Evolutionary conservation across 2,329 filamentous ascomycete genomes (phyloP), one percentile per base, ranked within the genome.

Genomic region (Ophiostoma ulmi): DNA sequence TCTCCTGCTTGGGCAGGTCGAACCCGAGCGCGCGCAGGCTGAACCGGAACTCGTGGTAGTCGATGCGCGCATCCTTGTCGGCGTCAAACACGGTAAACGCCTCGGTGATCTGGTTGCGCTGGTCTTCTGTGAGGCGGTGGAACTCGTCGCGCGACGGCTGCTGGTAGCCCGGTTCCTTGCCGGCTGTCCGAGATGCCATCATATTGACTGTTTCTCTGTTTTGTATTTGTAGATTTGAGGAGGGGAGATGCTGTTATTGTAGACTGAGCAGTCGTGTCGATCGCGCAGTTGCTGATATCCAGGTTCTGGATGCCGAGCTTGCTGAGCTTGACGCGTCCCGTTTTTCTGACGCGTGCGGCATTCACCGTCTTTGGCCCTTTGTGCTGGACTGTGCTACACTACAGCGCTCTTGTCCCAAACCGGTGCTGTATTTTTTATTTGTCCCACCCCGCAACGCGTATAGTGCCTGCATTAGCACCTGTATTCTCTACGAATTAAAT

Each of bases 41-140:
- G 81, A 98, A 95, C 80, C 95, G 94, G 79, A 98, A 92, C 82
- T 99, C 95, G 82, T 98, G 95, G 84, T 97, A 98, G 83, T 98
- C 94, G 78, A 99, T 92, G 80, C 91, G 89, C 66, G 90, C 87
- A 82, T 98, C 94, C 79, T 96, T 94, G 84, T 98, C 94, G 77
- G 97, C 91, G 80, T 98, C 95, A 85, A 99, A 98, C 74, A 98
- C 89, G 73, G 90, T 90, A 81, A 98, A 98, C 91, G 67, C 67
- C 84, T 97, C 94, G 78, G 92, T 92, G 74, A 97, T 94, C 80
- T 97, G 94, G 77, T 96, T 92, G 74, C 91, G 87, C 79, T 97
- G 94, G 80, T 97, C 94, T 77, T 97, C 94, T 26, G 88, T 90
- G 75, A 98, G 72, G 55, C 78, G 79, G 70, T 77, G 77, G 69